A percentile compares a stretch with the other conserved stretches of the same genome.
phyloP scores from a whole-genome alignment of 2,329 filamentous ascomycete species.

The Coleophoma crateriformis region DNA sequence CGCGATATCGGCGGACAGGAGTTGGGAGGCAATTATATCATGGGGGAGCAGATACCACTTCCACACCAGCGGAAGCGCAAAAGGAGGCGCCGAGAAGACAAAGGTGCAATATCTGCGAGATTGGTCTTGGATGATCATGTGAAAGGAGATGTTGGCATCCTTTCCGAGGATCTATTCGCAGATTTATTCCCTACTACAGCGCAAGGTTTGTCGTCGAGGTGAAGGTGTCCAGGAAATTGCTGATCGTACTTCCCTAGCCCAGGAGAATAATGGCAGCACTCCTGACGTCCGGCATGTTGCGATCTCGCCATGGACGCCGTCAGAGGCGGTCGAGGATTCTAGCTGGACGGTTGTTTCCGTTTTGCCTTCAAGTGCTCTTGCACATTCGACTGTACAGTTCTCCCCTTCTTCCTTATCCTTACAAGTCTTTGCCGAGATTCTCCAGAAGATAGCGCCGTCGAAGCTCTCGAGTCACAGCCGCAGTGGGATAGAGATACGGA shows the following conservation, averaged over 20 bases:
- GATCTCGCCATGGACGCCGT: constrained; percentile 68
- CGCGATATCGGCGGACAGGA: too few relatives aligned
- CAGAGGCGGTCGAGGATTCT: constrained; percentile 49
- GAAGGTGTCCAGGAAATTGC: constrained; percentile 10
- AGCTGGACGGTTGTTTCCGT: constrained; percentile 86
- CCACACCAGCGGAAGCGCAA: constrained; percentile 32
- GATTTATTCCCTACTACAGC: constrained; percentile 68
- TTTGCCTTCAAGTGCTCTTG: constrained; percentile 53
- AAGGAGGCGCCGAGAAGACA: constrained; percentile 58
- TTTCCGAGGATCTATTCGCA: constrained; percentile 80
- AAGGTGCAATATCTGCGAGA: constrained; percentile 70
- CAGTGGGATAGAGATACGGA: constrained; percentile 75
- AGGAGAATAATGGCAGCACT: constrained; percentile 14
- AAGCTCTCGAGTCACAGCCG: constrained; percentile 68
- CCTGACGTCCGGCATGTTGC: constrained; percentile 56
- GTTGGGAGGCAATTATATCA: not conserved
- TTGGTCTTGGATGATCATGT: constrained; percentile 81
- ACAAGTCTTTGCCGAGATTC: constrained; percentile 70
- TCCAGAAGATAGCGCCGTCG: constrained; percentile 70
- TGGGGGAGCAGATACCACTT: constrained; percentile 15
- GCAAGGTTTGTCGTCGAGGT: constrained; percentile 31
- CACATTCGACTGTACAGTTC: constrained; percentile 75
- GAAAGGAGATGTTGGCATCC: constrained; percentile 76
- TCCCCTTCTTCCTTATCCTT: constrained; percentile 67
- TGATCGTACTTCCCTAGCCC: constrained; percentile 10